A percentile compares a stretch with the other conserved stretches of the same genome.
These are phyloP conservation scores for Chalaropsis thielavioides DNA, from an alignment of 2,329 filamentous ascomycete species.

Conservation along the genomic window DNA sequence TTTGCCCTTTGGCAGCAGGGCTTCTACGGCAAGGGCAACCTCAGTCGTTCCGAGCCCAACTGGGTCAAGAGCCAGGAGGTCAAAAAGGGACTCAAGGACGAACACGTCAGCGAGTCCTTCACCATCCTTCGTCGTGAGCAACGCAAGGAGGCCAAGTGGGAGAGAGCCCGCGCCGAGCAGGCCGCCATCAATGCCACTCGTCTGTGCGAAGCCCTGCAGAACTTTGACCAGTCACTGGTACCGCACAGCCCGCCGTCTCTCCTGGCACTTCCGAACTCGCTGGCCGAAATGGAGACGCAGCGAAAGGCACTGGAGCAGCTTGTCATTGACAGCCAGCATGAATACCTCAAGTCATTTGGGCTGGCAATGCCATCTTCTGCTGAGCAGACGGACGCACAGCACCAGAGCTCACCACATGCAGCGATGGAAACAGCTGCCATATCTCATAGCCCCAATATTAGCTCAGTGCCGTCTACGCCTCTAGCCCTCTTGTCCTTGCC, in stretches of 20 bases:
- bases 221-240: slow-evolving; percentile 10
- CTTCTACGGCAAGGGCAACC: slow-evolving; percentile 87
- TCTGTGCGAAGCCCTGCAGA: slow-evolving; percentile 29
- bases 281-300: slow-evolving; percentile 24
- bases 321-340: slow-evolving; percentile 12
- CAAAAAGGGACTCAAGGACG: slow-evolving; percentile 47
- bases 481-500: slow-evolving; percentile 6
- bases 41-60: slow-evolving; percentile 87
- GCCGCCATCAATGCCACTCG: slow-evolving; percentile 64
- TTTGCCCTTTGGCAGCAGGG: slow-evolving; percentile 87
- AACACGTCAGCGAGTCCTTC: slow-evolving; percentile 64
- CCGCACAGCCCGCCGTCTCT: slow-evolving; percentile 33
- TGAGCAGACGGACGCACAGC: neutral
- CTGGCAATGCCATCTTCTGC: neutral
- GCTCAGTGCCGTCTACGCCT: slow-evolving; percentile 9
- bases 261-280: slow-evolving; percentile 42
- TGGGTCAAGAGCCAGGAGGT: slow-evolving; percentile 79
- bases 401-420: neutral
- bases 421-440: neutral
- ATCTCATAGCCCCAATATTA: neutral
- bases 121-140: slow-evolving; percentile 67
- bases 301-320: slow-evolving; percentile 5
- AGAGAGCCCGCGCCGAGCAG: slow-evolving; percentile 75
- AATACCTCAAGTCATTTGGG: slow-evolving; percentile 13
- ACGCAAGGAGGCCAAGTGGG: slow-evolving; percentile 72